These are phyloP conservation scores for Eimeria tenella DNA, from an alignment of 169 alveolate genomes.

Conservation along the genomic window DNA sequence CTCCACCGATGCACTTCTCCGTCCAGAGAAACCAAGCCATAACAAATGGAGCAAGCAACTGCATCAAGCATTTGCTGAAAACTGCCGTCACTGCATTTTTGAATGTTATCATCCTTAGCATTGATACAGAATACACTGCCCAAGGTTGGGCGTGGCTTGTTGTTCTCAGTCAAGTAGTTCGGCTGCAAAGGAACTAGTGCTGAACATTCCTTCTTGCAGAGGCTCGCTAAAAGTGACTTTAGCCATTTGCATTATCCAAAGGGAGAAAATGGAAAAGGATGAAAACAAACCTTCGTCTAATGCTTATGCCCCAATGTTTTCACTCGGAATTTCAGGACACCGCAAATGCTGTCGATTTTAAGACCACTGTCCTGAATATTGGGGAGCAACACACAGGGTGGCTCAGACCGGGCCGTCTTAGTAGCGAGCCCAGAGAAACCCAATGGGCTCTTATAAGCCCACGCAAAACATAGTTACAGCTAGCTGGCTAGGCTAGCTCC, in stretches of 20 bases:
- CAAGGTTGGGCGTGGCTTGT: too few species aligned
- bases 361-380: neutral
- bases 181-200: neutral
- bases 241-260: conserved; percentile 2
- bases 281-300: neutral
- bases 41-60: too few species aligned
- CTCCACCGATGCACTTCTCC: too few species aligned
- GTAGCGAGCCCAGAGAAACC: conserved; percentile 7
- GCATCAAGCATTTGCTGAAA: too few species aligned
- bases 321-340: neutral
- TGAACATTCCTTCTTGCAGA: neutral
- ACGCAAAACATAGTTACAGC: neutral
- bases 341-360: neutral
- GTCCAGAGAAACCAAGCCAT: too few species aligned
- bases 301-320: neutral
- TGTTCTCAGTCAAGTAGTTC: too few species aligned
- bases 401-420: too few species aligned
- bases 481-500: conserved; percentile 52
- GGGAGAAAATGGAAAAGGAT: neutral
- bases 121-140: too few species aligned
- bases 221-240: neutral
- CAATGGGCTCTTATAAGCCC: neutral
- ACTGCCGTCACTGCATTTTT: too few species aligned
- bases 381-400: neutral
- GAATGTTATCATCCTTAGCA: too few species aligned